phyloP scores from a whole-genome alignment of 2,329 filamentous ascomycete genomes.

The Eutypella sp. region DNA sequence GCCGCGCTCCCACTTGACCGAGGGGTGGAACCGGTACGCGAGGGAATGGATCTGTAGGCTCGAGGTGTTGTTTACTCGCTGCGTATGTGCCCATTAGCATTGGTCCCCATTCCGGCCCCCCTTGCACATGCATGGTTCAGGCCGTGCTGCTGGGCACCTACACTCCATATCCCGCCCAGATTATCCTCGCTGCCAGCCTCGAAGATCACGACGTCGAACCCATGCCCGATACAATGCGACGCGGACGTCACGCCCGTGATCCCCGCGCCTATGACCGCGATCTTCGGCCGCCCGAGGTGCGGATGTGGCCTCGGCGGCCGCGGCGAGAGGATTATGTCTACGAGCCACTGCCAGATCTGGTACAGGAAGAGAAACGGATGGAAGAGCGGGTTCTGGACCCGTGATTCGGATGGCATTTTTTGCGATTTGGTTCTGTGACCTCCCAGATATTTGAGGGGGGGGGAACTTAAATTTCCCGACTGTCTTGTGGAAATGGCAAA shows the following conservation, averaged over 20 bases:
- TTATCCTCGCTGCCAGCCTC: slow-evolving; percentile 63
- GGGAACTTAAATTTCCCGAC: no score
- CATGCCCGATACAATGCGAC: slow-evolving; percentile 78
- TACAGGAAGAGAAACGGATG: slow-evolving; percentile 59
- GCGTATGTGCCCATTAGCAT: not conserved
- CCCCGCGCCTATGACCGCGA: slow-evolving; percentile 66
- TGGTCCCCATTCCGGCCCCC: not conserved
- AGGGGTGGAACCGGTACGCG: slow-evolving; percentile 86
- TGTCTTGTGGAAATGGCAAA: no score
- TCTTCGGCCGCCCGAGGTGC: slow-evolving; percentile 55
- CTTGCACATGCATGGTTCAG: no score
- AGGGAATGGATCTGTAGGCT: slow-evolving; percentile 78
- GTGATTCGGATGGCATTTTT: slow-evolving; percentile 13
- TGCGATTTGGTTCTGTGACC: no score
- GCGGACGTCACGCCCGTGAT: slow-evolving; percentile 74
- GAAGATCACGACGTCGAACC: slow-evolving; percentile 76
- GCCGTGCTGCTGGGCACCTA: slow-evolving; percentile 33
- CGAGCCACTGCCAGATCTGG: slow-evolving; percentile 59
- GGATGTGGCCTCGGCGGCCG: slow-evolving; percentile 57
- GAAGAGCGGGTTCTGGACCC: slow-evolving; percentile 36
- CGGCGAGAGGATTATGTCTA: slow-evolving; percentile 63
- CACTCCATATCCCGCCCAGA: slow-evolving; percentile 77
- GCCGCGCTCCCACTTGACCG: slow-evolving; percentile 67
- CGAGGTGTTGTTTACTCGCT: slow-evolving; percentile 78
- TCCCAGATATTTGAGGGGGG: no score